phyloP scores from a whole-genome alignment of 2,329 filamentous ascomycete genomes.

The Aphanoascus verrucosus region DNA sequence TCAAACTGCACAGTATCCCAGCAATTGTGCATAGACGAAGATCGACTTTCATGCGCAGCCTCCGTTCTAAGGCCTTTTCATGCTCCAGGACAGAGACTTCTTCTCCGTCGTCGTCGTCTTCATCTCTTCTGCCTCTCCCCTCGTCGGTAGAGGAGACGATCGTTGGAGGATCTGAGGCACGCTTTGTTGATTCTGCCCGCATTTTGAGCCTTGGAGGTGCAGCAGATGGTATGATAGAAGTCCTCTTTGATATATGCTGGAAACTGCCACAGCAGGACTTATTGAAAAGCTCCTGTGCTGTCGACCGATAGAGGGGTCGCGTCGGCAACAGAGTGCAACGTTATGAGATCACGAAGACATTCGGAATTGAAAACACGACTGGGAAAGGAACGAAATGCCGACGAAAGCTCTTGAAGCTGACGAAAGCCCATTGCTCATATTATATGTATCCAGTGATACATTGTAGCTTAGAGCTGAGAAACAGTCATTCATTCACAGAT shows the following conservation, averaged over 20 bases:
- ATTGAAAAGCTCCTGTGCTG: neutral
- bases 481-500: neutral
- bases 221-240: neutral
- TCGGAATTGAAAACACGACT: neutral
- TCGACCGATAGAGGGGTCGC: neutral
- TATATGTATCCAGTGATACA: neutral
- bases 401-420: neutral
- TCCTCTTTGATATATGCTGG: neutral
- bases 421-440: neutral
- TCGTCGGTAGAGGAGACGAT: neutral
- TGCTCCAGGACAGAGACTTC: neutral
- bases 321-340: neutral
- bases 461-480: neutral
- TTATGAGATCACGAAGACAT: neutral
- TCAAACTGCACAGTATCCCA: constrained; percentile 58
- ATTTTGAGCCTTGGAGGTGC: neutral
- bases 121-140: neutral
- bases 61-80: constrained; percentile 3
- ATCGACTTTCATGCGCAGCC: constrained; percentile 53
- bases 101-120: neutral
- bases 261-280: neutral
- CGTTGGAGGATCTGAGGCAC: neutral
- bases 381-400: neutral
- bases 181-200: neutral
- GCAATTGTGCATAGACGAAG: constrained; percentile 59